A percentile compares a stretch with the other conserved stretches of the same genome.
These are phyloP conservation scores for Arthrobotrys iridis DNA, from an alignment of 2,329 filamentous ascomycete genomes.

Conservation along the genomic window DNA sequence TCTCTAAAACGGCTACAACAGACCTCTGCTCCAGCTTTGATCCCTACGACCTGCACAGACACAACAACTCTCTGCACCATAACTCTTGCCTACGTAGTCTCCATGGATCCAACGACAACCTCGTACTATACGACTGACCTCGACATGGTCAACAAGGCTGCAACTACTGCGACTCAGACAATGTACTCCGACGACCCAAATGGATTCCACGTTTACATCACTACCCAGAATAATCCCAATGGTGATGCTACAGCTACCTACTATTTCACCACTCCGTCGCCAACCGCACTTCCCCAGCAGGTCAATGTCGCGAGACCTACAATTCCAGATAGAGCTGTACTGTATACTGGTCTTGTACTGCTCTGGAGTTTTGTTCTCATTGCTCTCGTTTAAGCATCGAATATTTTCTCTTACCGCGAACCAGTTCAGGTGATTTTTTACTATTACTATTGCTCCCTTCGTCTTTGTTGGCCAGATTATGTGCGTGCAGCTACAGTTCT, in stretches of 20 bases:
- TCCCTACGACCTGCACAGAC: constrained; percentile 22
- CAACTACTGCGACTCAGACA: constrained; percentile 35
- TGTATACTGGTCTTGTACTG: constrained; percentile 18
- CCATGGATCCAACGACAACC: constrained; percentile 39
- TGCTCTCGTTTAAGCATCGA: not conserved
- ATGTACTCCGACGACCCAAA: constrained; percentile 48
- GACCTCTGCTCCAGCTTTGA: constrained; percentile 17
- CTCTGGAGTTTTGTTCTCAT: constrained; percentile 28
- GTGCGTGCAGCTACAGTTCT: too few relatives aligned
- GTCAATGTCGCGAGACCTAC: not conserved
- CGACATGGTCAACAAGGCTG: constrained; percentile 21
- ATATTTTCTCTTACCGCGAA: not conserved
- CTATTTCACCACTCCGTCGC: constrained; percentile 38
- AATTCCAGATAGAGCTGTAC: not conserved
- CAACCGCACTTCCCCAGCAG: constrained; percentile 15
- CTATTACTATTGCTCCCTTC: not conserved
- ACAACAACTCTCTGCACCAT: constrained; percentile 42
- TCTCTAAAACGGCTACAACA: not conserved
- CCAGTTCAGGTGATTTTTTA: not conserved
- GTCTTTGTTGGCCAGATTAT: too few relatives aligned
- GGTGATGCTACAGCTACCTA: constrained; percentile 40
- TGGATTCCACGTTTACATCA: constrained; percentile 50
- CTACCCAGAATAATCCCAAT: constrained; percentile 30
- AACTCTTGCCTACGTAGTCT: constrained; percentile 46
- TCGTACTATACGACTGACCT: constrained; percentile 35